Base-by-base conservation (phyloP, 75 land plant genomes). In the Cunninghamia lanceolata region DNA sequence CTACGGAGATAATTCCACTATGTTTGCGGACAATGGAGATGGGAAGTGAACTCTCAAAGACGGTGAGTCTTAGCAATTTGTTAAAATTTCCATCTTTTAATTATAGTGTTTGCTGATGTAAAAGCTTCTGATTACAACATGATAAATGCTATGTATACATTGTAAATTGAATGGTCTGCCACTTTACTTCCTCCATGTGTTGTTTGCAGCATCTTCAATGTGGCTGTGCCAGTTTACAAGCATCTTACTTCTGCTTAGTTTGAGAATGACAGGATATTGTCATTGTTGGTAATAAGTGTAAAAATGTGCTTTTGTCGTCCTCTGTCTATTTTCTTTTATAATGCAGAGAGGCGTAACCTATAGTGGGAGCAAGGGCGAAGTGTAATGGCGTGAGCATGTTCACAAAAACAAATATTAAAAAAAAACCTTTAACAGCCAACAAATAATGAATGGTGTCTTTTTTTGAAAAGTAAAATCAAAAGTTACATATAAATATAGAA, bases 21-120 rank as follows among this genome's bases (percentile, higher is more conserved):
- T 98, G 99, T 82, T 89, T 98, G 73, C 99, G 99, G 13, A 98
- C 97, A 7, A 98, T 98, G 99, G 99, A 98, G 82, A 95, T 95
- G 96, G 99, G 99, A 30, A 96, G 99, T 63, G 99, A 96, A 86
- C 91, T 98, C 73, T 96, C 99, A 85, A 98, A 98, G 88, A 98
- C 99, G 83, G 99, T 98, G 54, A 71, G 95, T 91, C 14, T 15
- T 47, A 36, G 7, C 43, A 66, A 54, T 70, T 30, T 73, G 75
- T 73, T 71, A 32, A 46, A 78, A 7, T 40, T 84, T 77, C 84
- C 39, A 85, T 85, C 13, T 63, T 59, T 59, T 8, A 34, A 34
- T n/a, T 74, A 40, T 78, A 34, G 83, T 17, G 30, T 76, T 42
- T 16, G 14, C 17, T 30, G 19, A 83, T 42, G 39, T n/a, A 13